A percentile compares a stretch with the other conserved stretches of the same genome.
These are phyloP conservation scores for Fagus crenata DNA, from an alignment of 306 rosid genomes.

Conservation along the genomic window DNA sequence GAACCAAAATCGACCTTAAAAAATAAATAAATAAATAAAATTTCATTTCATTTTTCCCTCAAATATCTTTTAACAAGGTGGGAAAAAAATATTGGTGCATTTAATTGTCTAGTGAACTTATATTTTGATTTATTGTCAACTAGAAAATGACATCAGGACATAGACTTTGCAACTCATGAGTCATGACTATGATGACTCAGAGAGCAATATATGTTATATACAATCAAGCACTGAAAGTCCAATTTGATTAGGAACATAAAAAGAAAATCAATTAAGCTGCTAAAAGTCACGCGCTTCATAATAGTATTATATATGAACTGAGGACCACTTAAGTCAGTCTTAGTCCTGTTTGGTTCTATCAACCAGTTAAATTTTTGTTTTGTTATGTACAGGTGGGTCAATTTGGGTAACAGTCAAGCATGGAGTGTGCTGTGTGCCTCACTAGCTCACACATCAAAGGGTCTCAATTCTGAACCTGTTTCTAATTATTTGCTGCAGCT, in stretches of 20 bases:
- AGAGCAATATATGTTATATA: background rate
- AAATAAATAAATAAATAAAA: no score
- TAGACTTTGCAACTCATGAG: no score
- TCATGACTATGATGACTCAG: no score
- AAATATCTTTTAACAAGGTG: background rate
- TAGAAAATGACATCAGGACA: background rate
- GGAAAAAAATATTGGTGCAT: no score
- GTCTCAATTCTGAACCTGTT: constrained; percentile 32
- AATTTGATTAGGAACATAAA: background rate
- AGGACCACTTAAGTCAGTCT: constrained; percentile 35
- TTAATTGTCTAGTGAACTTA: background rate
- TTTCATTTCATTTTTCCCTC: background rate
- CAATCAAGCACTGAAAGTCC: background rate
- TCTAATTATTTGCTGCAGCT: constrained; percentile 38
- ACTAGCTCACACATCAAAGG: constrained; percentile 27
- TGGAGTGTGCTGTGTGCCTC: constrained; percentile 33
- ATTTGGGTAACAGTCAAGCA: constrained; percentile 28
- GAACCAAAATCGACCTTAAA: no score
- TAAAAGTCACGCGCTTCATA: constrained; percentile 18
- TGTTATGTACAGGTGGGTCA: constrained; percentile 39
- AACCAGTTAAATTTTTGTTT: constrained; percentile 44
- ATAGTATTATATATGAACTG: background rate
- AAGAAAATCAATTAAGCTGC: constrained; percentile 8
- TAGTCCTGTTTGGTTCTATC: constrained; percentile 25
- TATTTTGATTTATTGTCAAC: background rate